Base-by-base conservation (phyloP, 495 filamentous ascomycete species). In the Penicillium cinerascens region DNA sequence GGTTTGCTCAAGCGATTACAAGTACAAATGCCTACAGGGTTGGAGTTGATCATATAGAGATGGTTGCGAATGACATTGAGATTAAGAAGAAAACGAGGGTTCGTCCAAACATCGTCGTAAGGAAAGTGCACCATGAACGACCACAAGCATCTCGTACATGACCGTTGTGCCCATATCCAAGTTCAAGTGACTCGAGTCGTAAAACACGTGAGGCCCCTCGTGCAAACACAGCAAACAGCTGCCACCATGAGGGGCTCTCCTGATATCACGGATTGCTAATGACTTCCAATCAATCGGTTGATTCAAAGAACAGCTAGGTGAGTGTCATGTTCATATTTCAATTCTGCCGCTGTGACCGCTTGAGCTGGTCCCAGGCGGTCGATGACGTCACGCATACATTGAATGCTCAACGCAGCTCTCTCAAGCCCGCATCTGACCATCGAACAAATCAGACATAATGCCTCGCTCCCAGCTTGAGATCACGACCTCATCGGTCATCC, bases 381-480 rank as follows among this genome's bases (percentile, higher is more conserved):
- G 29, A 42, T 49, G 37, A 42, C 47, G 47, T 49, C 38, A 49
- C 37, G n/a, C 25, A 29, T 16, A 16, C 38, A 33, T 20, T 1
- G 17, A 3, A 21, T 49, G 22, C 25, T 27, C 11, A 4, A 15
- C 41, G 22, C 25, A 40, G 23, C 16, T 26, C 17, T 21, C 16
- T 42, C 38, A 23, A 49, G 38, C 38, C 21, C 26, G 13, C 38
- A 22, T 40, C 47, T 42, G 25, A 49, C 47, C 16, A 29, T 22
- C 38, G 6, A 18, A 38, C 38, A 54, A 48, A 52, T 48, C 21
- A 20, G 36, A 38, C 48, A 67, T 13, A 42, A 95, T 92, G 88
- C 77, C 86, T 6, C 87, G 87, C 27, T 84, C 86, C 9, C 79
- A 80, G 57, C 78, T 96, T 51, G 73, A 81, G 42, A 89, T 93